Evolutionary conservation across 345 rosid species (phyloP).

Genomic region (Aurinia saxatilis): DNA sequence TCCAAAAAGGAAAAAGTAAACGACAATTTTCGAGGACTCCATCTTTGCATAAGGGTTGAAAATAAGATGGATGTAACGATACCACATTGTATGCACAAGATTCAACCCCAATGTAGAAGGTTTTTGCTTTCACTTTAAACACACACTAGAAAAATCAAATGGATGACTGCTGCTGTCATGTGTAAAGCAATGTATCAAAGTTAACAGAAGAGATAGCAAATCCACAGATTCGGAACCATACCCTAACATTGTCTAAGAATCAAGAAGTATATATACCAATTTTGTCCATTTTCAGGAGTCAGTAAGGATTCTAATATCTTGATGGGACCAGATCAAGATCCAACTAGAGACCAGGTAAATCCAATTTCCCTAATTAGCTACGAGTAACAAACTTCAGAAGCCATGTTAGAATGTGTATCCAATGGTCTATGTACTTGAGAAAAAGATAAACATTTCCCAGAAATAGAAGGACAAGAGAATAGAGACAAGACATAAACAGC

Average conservation of each 20-base stretch:
- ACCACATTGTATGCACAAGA: not conserved
- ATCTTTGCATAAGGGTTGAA: not conserved
- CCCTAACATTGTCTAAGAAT: not conserved
- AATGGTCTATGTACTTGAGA: too few species aligned
- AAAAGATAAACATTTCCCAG: slow-evolving; percentile 3
- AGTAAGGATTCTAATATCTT: not conserved
- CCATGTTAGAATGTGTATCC: slow-evolving; percentile 8
- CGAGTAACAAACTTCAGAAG: not conserved
- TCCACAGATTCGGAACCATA: not conserved
- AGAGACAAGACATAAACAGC: slow-evolving; percentile 13
- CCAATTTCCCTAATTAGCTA: slow-evolving; percentile 14
- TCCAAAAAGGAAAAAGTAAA: not conserved
- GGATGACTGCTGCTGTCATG: not conserved
- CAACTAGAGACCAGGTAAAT: slow-evolving; percentile 6
- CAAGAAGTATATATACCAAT: slow-evolving; percentile 4
- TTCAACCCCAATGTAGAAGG: not conserved
- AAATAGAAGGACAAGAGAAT: slow-evolving; percentile 7
- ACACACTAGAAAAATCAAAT: not conserved
- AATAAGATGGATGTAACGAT: not conserved
- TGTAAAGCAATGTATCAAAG: not conserved
- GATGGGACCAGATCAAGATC: slow-evolving; percentile 7
- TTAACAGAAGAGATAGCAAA: not conserved
- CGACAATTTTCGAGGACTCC: not conserved
- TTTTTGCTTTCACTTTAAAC: not conserved
- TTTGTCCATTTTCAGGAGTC: not conserved